phyloP scores from a whole-genome alignment of 768 basidiomycete species.

The Tylopilus subfusipes region DNA sequence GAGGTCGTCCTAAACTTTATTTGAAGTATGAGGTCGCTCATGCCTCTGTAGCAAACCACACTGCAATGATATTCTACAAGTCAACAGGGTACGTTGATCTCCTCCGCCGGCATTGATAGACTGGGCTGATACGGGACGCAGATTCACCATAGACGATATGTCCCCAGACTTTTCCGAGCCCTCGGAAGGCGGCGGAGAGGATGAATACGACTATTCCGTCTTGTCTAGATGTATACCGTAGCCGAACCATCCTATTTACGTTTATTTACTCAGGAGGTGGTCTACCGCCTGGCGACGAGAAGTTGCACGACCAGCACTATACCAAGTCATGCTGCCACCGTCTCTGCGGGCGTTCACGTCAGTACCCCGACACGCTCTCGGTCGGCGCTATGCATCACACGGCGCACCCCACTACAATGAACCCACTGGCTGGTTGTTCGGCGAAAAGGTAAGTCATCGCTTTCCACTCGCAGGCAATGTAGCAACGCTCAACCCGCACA shows the following conservation, averaged over 20 bases:
- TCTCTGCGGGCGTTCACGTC: constrained; percentile 39
- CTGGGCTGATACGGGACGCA: constrained; percentile 25
- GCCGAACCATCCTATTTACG: constrained; percentile 15
- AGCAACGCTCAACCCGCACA: background rate
- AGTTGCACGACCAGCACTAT: background rate
- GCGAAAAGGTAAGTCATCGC: constrained; percentile 75
- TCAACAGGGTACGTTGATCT: constrained; percentile 45
- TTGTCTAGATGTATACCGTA: constrained; percentile 29
- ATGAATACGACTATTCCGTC: constrained; percentile 38
- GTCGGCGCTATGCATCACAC: constrained; percentile 62
- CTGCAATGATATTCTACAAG: constrained; percentile 51
- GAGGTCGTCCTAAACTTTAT: constrained; percentile 42
- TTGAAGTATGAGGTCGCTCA: constrained; percentile 5
- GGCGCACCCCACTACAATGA: constrained; percentile 85
- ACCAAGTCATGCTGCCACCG: constrained; percentile 43
- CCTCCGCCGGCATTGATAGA: background rate
- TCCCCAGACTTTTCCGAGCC: constrained; percentile 44
- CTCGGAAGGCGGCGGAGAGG: constrained; percentile 28
- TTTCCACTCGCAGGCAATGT: background rate
- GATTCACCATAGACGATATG: constrained; percentile 51
- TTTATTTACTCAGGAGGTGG: constrained; percentile 19
- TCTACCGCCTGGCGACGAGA: background rate
- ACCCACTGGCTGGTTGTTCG: constrained; percentile 82
- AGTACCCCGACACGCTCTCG: constrained; percentile 21
- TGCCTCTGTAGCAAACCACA: constrained; percentile 39